Evolutionary conservation across 768 basidiomycete species (phyloP), one percentile per base, ranked within the genome.

Genomic region (Dentipellis sp.): DNA sequence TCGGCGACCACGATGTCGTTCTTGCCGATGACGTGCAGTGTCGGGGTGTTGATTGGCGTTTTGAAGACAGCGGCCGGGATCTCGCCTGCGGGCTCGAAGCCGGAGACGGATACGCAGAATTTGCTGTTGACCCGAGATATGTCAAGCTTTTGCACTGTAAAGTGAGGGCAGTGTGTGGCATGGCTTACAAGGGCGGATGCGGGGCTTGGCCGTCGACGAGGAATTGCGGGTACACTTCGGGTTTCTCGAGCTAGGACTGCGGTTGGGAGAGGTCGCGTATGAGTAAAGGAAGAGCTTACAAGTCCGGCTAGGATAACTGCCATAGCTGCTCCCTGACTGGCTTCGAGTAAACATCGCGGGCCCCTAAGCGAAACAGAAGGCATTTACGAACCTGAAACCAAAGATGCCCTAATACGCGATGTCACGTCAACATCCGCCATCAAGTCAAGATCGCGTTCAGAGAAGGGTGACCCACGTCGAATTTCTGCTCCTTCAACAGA

Each of bases 61-160:
- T 72, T 68, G 61, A 83, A 83, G 51, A 88, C 69, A 6, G 72
- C 61, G 22, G 74, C 73, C 34, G 77, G 71, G 39, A 83, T 65
- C 22, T 80, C 73, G 55, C 74, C 66, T 0, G 62, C 61, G 66
- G 76, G 71, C 56, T 75, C 75, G 72, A 90, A 92, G 0, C 90
- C 91, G 10, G 86, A 81, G 1, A 86, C 81, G n/a, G 84, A 70
- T 22, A 92, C 72, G 59, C 88, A 90, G 62, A 91, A 91, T 64
- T 81, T 66, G 53, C 87, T 90, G 60, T 7, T 42, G 16, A 22
- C 29, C 22, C 54, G 29, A 6, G 3, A 6, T 6, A 6, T 29
- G 29, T 29, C 6, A 3, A 29, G 29, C 3, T 45, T 45, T 5
- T 45, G 11, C 12, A 14, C 5, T n/a, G 42, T 4, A 0, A 19